Percentiles rank a stretch among this genome's conserved stretches.
These are phyloP conservation scores for Ogataea philodendri DNA, from an alignment of 805 yeast species.

Conservation along the genomic window DNA sequence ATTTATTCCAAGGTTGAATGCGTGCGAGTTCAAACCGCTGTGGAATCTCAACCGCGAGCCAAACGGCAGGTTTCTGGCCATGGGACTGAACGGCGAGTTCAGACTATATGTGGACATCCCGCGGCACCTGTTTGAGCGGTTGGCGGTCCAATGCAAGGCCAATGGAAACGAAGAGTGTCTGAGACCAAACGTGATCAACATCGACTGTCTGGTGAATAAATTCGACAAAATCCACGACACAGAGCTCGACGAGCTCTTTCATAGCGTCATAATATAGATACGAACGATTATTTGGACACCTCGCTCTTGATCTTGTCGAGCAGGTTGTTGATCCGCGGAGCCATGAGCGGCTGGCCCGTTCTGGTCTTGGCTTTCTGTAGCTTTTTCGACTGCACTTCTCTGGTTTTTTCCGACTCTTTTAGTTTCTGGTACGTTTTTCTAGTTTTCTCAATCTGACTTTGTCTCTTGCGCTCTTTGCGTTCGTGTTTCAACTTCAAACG, in stretches of 20 bases:
- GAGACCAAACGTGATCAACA: slow-evolving; percentile 19
- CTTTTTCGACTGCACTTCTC: slow-evolving; percentile 42
- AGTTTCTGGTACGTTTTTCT: slow-evolving; percentile 31
- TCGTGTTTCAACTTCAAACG: slow-evolving; percentile 45
- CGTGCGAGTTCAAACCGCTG: slow-evolving; percentile 31
- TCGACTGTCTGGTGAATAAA: slow-evolving; percentile 16
- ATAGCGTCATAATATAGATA: slow-evolving; percentile 13
- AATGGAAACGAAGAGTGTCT: too few relatives aligned
- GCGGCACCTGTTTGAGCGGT: too few relatives aligned
- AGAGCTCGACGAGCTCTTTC: slow-evolving; percentile 16
- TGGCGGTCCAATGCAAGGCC: too few relatives aligned
- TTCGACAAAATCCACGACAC: slow-evolving; percentile 13
- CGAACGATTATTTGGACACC: slow-evolving; percentile 7
- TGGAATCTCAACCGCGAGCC: slow-evolving; percentile 31
- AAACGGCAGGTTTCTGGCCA: slow-evolving; percentile 24
- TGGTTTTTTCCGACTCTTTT: slow-evolving; percentile 40
- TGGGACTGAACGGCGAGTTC: slow-evolving; percentile 41
- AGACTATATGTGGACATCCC: slow-evolving; percentile 22
- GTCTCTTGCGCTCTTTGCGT: slow-evolving; percentile 42
- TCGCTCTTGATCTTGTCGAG: slow-evolving; percentile 71
- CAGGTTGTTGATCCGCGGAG: slow-evolving; percentile 76
- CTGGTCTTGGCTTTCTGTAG: slow-evolving; percentile 54
- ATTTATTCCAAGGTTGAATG: slow-evolving; percentile 34
- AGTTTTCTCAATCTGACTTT: slow-evolving; percentile 41
- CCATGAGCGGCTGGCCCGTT: slow-evolving; percentile 88